Evolutionary conservation across 2,329 filamentous ascomycete genomes (phyloP), one percentile per base, ranked within the genome.

Genomic region (Aspergillus carbonarius): DNA sequence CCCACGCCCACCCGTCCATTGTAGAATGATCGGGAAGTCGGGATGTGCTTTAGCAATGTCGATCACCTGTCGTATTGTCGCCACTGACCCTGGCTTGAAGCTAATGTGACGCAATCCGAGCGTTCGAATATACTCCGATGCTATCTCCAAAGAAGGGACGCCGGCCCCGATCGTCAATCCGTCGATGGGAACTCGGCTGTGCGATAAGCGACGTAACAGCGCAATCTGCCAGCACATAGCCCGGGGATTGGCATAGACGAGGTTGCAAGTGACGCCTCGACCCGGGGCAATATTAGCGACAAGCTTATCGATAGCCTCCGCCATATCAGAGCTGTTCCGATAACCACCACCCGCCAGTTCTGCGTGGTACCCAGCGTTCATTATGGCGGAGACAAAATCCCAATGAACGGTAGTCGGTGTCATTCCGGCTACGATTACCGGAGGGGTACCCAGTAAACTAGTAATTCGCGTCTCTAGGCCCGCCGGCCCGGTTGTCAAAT

Each of bases 381-480:
- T 83, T 3, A 80, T 81, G n/a, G 80, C 78, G 6, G 80, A 76
- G 3, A 83, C 81, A 54, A 84, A 82, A 54, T 83, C 79, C 89
- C 90, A 95, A 0, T 91, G 87, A 3, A 96, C 91, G 0, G 93
- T 97, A 60, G 85, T 86, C 12, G 93, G 93, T 1, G 93, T 96
- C 93, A 97, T 97, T 73, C 92, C 93, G 57, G 92, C 91, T 60
- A 96, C 92, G 81, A 97, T 88, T 62, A 97, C 81, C 0, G 93
- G 93, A 8, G 93, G 92, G 4, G 95, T 81, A 67, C 92, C 92
- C 17, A 96, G 81, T 18, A 96, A 81, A 66, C 91, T 85, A 76
- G 90, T 96, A 89, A 97, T 95, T 81, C 96, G 97, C 62, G 95
- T 99, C 74, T 98, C 93, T 48, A 99, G 91, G 67, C 90, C 96